Percentiles rank a stretch among this genome's conserved stretches.
Conservation (phyloP, 1,284 basidiomycete genomes). For the Ustilago loliicola region DNA sequence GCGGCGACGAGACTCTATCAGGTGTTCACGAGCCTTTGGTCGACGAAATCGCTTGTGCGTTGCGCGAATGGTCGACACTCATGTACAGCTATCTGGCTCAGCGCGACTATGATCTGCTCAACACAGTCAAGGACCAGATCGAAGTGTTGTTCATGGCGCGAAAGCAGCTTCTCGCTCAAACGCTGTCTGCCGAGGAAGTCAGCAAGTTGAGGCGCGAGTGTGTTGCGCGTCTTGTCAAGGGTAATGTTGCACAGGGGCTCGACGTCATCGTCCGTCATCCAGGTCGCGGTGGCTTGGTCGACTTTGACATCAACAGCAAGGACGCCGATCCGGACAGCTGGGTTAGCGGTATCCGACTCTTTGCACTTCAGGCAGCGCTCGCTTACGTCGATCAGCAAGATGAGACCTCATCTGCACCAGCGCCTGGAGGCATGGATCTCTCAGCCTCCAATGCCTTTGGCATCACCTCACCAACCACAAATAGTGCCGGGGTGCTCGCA, state of each 20-base stretch:
- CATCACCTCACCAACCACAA: conserved; percentile 55
- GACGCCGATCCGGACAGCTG: conserved; percentile 62
- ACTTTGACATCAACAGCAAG: conserved; percentile 62
- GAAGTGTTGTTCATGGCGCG: conserved; percentile 90
- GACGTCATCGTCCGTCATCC: conserved; percentile 97
- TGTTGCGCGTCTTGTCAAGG: conserved; percentile 86
- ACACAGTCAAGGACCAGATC: conserved; percentile 87
- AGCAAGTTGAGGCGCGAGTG: conserved; percentile 85
- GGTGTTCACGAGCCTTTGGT: conserved; percentile 82
- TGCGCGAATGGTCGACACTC: conserved; percentile 93
- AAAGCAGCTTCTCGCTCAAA: conserved; percentile 87
- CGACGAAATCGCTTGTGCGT: conserved; percentile 95
- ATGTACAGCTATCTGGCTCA: conserved; percentile 90
- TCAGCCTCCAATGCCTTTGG: conserved; percentile 60
- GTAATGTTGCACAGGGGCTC: conserved; percentile 90
- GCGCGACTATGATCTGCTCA: conserved; percentile 90
- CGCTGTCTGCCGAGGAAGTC: conserved; percentile 88
- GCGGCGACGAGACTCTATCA: conserved; percentile 60
- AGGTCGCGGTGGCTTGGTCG: conserved; percentile 87
- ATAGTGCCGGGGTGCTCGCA: conserved; percentile 52
- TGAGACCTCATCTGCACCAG: conserved; percentile 16
- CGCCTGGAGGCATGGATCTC: conserved; percentile 52
- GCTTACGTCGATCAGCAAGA: conserved; percentile 67
- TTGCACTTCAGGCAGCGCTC: conserved; percentile 68
- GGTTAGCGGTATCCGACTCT: conserved; percentile 68